Percentiles rank a stretch among this genome's conserved stretches.
Evolutionary conservation across 2,329 filamentous ascomycete genomes (phyloP).

Genomic region (Sclerotinia nivalis): DNA sequence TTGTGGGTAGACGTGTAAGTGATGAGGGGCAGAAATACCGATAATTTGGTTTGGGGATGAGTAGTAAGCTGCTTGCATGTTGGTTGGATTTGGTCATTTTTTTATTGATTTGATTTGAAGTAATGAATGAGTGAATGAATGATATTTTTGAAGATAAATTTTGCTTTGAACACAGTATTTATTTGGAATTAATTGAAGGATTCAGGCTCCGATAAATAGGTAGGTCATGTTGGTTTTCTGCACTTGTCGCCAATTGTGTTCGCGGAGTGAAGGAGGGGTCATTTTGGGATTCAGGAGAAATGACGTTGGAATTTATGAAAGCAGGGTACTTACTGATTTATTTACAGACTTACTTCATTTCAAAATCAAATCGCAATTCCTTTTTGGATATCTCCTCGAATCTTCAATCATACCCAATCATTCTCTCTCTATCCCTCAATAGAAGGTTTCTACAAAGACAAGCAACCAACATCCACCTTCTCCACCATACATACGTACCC

Average conservation of each 20-base stretch:
- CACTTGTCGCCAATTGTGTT: not conserved
- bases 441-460: not conserved
- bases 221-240: slow-evolving; percentile 1
- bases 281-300: not conserved
- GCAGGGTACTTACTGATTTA: not conserved
- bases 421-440: not conserved
- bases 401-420: not conserved
- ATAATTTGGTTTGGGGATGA: not conserved
- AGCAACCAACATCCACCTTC: not conserved
- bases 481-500: not conserved
- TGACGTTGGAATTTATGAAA: not conserved
- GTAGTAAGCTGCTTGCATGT: slow-evolving; percentile 5
- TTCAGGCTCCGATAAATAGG: not conserved
- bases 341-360: not conserved
- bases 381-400: not conserved
- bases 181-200: not conserved
- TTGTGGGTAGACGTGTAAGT: not conserved
- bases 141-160: not conserved
- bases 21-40: slow-evolving; percentile 10
- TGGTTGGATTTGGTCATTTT: not conserved
- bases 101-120: no score
- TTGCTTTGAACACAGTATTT: not conserved
- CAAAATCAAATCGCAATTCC: not conserved
- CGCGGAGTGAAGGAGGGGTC: not conserved
- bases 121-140: not conserved